These are phyloP conservation scores for Penstemon newberryi DNA, from an alignment of 257 asterid species.

Conservation along the genomic window DNA sequence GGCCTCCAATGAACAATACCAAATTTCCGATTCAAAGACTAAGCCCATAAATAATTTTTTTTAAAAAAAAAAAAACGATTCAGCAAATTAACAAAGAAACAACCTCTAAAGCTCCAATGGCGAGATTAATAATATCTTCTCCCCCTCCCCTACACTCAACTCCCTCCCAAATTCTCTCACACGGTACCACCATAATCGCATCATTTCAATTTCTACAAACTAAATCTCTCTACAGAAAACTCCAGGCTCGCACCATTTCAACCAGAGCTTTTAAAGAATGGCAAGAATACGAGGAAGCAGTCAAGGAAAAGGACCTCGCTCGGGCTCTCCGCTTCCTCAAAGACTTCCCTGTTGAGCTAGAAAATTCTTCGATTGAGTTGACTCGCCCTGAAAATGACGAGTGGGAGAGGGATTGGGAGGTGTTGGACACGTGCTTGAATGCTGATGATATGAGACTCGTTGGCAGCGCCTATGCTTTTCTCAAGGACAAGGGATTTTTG, in stretches of 20 bases:
- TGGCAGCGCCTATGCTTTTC: constrained; percentile 69
- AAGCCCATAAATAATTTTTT: no score
- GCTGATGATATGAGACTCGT: constrained; percentile 97
- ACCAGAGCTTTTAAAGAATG: constrained; percentile 67
- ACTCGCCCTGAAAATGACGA: constrained; percentile 17
- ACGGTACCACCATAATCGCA: background rate
- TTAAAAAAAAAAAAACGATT: no score
- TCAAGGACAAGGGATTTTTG: constrained; percentile 61
- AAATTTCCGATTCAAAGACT: no score
- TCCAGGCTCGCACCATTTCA: constrained; percentile 14
- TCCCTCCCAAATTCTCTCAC: background rate
- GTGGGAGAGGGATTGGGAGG: constrained; percentile 71
- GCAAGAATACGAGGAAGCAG: constrained; percentile 92
- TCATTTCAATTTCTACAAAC: constrained; percentile 7
- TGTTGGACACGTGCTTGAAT: constrained; percentile 85
- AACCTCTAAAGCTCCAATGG: constrained; percentile 33
- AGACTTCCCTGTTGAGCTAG: constrained; percentile 38
- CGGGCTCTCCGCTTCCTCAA: constrained; percentile 79
- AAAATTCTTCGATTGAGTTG: constrained; percentile 35
- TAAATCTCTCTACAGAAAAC: constrained; percentile 8
- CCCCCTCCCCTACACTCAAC: constrained; percentile 13
- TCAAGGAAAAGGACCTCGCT: constrained; percentile 80
- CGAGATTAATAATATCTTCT: constrained; percentile 25
- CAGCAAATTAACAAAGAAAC: no score
- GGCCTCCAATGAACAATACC: no score